Conservation (phyloP, 1,284 basidiomycete genomes). For the Irpex lacteus region DNA sequence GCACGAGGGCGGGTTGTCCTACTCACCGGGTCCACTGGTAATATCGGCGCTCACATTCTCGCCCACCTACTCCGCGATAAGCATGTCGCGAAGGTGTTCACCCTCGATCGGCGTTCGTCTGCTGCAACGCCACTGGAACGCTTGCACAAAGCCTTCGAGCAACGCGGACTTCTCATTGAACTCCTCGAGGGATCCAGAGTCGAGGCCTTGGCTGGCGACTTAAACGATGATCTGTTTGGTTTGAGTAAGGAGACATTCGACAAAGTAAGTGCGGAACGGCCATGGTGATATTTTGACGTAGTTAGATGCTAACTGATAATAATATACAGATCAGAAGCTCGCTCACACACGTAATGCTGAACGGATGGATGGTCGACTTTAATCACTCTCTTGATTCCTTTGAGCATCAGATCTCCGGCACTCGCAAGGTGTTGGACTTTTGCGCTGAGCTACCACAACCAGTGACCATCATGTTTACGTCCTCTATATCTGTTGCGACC, state of each 20-base stretch:
- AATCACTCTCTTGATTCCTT: constrained; percentile 31
- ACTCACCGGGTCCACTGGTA: constrained; percentile 17
- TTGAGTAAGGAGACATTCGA: constrained; percentile 1
- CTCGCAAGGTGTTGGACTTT: constrained; percentile 29
- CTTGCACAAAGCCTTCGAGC: constrained; percentile 6
- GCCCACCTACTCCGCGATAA: constrained; percentile 11
- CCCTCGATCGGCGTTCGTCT: constrained; percentile 12
- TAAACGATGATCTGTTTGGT: constrained; percentile 9
- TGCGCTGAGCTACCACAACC: constrained; percentile 10
- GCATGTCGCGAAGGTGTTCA: constrained; percentile 13
- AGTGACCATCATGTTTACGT: constrained; percentile 13
- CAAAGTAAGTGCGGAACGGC: neutral
- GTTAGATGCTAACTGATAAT: neutral
- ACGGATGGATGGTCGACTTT: constrained; percentile 35
- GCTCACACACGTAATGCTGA: constrained; percentile 21
- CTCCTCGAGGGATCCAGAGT: constrained; percentile 9
- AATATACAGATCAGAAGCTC: constrained; percentile 13
- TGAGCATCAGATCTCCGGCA: constrained; percentile 27
- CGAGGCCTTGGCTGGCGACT: constrained; percentile 9
- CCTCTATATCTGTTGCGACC: constrained; percentile 13
- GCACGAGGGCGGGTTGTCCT: constrained; percentile 9
- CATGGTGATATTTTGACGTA: no score
- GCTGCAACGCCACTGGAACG: neutral
- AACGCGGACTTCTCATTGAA: neutral
- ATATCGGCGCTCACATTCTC: constrained; percentile 17